These are phyloP conservation scores for Trichoderma polysporum DNA, from an alignment of 2,329 filamentous ascomycete species.

Conservation along the genomic window DNA sequence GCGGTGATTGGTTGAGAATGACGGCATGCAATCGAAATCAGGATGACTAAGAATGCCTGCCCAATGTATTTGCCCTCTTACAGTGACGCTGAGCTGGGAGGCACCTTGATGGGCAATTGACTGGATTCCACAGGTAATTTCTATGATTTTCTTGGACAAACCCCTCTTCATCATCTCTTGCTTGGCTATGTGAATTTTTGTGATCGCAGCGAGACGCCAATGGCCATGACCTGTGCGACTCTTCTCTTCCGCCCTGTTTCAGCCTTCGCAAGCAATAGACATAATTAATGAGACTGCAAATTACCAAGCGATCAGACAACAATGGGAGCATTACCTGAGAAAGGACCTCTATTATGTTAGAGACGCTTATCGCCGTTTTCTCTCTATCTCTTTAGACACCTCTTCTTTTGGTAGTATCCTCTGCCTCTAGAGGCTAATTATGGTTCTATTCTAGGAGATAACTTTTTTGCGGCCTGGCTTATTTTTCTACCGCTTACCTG, in stretches of 20 bases:
- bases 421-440: background rate
- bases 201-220: background rate
- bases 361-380: background rate
- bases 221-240: background rate
- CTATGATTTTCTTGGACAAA: background rate
- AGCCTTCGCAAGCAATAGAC: too few relatives aligned
- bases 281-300: too few relatives aligned
- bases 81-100: background rate
- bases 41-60: slow-evolving; percentile 27
- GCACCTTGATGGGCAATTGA: slow-evolving; percentile 35
- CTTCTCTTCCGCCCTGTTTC: background rate
- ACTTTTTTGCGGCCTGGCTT: background rate
- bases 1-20: slow-evolving; percentile 9
- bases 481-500: background rate
- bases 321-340: background rate
- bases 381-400: background rate
- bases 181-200: background rate
- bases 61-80: background rate
- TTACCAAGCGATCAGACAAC: background rate
- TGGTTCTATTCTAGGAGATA: background rate
- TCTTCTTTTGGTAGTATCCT: background rate
- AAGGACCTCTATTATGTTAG: background rate
- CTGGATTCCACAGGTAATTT: background rate
- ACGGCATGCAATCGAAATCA: background rate
- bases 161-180: background rate